A percentile compares a stretch with the other conserved stretches of the same genome.
These are phyloP conservation scores for Porcisia deanei DNA, from an alignment of 208 protist genomes.

Conservation along the genomic window DNA sequence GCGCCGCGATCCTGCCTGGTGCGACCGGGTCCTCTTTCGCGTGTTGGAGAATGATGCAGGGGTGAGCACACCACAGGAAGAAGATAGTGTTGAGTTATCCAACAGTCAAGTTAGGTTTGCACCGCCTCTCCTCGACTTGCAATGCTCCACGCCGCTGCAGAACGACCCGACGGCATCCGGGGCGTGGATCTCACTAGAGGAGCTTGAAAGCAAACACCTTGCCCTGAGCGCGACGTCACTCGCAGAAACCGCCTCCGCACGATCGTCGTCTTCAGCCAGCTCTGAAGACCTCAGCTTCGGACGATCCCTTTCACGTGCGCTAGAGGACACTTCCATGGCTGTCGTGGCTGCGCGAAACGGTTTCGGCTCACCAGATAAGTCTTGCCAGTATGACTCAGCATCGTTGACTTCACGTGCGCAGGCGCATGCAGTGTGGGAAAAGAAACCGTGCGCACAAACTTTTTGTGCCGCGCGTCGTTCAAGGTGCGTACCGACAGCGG, in stretches of 20 bases:
- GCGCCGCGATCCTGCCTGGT: slow-evolving; percentile 87
- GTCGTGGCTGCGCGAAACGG: slow-evolving; percentile 11
- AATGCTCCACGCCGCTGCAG: neutral
- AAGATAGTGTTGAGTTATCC: neutral
- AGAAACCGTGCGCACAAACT: slow-evolving; percentile 29
- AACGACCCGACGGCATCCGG: neutral
- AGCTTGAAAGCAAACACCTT: neutral
- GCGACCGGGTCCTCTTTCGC: slow-evolving; percentile 89
- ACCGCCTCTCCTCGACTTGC: neutral
- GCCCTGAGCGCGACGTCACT: neutral
- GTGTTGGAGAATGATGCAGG: slow-evolving; percentile 23
- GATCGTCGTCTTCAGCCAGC: slow-evolving; percentile 6
- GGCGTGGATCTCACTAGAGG: slow-evolving; percentile 10
- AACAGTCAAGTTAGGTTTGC: neutral
- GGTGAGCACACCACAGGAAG: neutral
- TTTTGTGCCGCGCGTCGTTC: slow-evolving; percentile 33
- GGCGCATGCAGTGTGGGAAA: slow-evolving; percentile 21
- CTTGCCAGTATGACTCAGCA: neutral
- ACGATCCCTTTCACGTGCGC: neutral
- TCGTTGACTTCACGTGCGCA: slow-evolving; percentile 1
- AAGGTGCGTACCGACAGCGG: neutral
- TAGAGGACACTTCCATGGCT: slow-evolving; percentile 8
- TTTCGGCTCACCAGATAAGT: neutral
- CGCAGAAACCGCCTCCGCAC: too few relatives aligned
- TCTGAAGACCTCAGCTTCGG: neutral